These are phyloP conservation scores for Aspergillus bridgeri DNA, from an alignment of 495 filamentous ascomycete genomes.

Conservation along the genomic window DNA sequence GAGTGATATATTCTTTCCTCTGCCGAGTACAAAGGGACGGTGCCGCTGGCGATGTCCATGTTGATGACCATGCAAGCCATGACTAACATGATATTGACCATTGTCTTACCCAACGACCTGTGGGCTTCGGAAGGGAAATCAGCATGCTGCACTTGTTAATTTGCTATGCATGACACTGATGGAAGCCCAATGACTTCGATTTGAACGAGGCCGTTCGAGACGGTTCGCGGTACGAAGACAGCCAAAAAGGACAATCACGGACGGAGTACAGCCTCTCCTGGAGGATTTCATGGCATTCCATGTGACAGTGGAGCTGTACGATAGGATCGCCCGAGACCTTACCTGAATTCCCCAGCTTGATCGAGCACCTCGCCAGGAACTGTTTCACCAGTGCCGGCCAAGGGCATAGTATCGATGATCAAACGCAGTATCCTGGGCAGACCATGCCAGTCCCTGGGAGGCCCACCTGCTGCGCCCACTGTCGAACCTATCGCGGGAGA, in stretches of 20 bases:
- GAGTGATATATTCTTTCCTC: constrained; percentile 19
- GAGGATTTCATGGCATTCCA: neutral
- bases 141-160: constrained; percentile 21
- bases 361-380: neutral
- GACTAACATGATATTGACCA: constrained; percentile 29
- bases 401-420: neutral
- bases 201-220: too few species aligned
- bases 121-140: constrained; percentile 8
- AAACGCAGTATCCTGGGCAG: neutral
- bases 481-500: too few species aligned
- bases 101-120: constrained; percentile 7
- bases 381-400: neutral
- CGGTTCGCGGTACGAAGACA: too few species aligned
- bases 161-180: constrained; percentile 8
- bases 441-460: too few species aligned
- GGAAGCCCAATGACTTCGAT: neutral
- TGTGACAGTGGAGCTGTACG: neutral
- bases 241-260: too few species aligned
- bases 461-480: too few species aligned
- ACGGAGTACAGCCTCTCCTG: too few species aligned
- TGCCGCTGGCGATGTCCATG: constrained; percentile 34
- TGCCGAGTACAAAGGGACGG: constrained; percentile 37
- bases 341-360: neutral
- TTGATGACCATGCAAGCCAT: constrained; percentile 31
- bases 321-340: neutral